Evolutionary conservation across 2,329 filamentous ascomycete genomes (phyloP), one percentile per base, ranked within the genome.

Genomic region (Pseudovirgaria hyperparasitica): DNA sequence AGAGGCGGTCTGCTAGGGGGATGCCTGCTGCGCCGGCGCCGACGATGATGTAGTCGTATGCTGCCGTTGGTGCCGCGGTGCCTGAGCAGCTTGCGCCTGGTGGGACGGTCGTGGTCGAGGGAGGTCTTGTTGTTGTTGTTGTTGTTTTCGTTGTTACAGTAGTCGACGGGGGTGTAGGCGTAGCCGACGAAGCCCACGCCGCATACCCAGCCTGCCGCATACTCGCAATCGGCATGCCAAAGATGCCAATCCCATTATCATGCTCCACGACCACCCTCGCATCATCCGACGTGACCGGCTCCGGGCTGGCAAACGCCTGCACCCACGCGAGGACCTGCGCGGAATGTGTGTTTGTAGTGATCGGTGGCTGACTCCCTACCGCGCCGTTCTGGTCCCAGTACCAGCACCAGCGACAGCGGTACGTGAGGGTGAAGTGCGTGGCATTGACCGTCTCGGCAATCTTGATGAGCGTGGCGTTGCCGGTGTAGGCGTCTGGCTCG

Each of bases 41-140:
- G 16, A 75, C 62, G 17, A 78, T 58, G 27, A 78, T 70, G 50
- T 76, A 77, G 45, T 77, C 72, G 38, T 65, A 75, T 0, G 63
- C 58, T 7, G 52, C 55, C 28, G 55, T 58, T 35, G 58, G 42
- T 27, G 50, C 50, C 10, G 42, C 35, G 27, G 45, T 37, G 6
- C 52, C 55, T 10, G 40, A 44, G 17, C 58, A 58, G 5, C 48
- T 45, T 7, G 52, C 48, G 5, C 27, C 32, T 9, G 42, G 43
- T 5, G 49, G 37, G 9, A 51, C 46, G 6, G 45, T 32, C 5
- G 43, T 40, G 3, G 32, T 29, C 4, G 40, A 34, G 5, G 48
- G 34, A 11, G 44, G 39, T 16, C 50, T 40, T 4, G 38, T 40
- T 3, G 34, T 40, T 31, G 35, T 16, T 6, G 39, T 35, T 4